phyloP scores from a whole-genome alignment of 2,329 filamentous ascomycete species.

The Ramularia endophylla region DNA sequence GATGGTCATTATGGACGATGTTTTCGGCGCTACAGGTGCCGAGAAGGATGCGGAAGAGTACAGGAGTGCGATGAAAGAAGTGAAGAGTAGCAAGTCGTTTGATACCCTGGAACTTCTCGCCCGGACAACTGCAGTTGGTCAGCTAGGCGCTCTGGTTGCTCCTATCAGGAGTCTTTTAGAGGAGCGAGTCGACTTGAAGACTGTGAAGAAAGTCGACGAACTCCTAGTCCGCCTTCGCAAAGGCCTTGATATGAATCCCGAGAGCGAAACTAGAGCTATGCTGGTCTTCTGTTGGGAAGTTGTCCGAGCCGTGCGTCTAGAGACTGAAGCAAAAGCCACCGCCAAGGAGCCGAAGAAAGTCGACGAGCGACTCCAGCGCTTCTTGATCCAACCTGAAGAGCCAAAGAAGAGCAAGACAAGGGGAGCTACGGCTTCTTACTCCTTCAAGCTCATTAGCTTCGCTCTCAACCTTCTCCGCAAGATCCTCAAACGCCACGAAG shows the following conservation, averaged over 20 bases:
- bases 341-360: slow-evolving; percentile 11
- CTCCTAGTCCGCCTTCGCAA: slow-evolving; percentile 75
- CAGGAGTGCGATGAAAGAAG: slow-evolving; percentile 90
- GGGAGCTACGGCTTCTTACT: slow-evolving; percentile 68
- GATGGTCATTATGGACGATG: slow-evolving; percentile 90
- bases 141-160: slow-evolving; percentile 67
- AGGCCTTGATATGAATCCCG: slow-evolving; percentile 76
- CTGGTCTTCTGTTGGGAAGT: slow-evolving; percentile 95
- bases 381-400: slow-evolving; percentile 70
- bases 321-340: slow-evolving; percentile 9
- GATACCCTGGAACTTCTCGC: slow-evolving; percentile 95
- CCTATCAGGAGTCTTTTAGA: slow-evolving; percentile 73
- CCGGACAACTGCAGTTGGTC: slow-evolving; percentile 68
- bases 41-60: slow-evolving; percentile 98
- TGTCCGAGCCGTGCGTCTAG: slow-evolving; percentile 71
- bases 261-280: slow-evolving; percentile 70
- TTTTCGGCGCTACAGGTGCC: slow-evolving; percentile 85
- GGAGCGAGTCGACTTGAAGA: slow-evolving; percentile 76
- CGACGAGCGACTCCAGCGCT: slow-evolving; percentile 36
- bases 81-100: slow-evolving; percentile 96
- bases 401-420: slow-evolving; percentile 55
- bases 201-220: slow-evolving; percentile 85
- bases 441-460: slow-evolving; percentile 83
- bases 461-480: slow-evolving; percentile 79
- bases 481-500: slow-evolving; percentile 79